phyloP scores from a whole-genome alignment of 441 rosid genomes.

The Cnidoscolus chayamansa region DNA sequence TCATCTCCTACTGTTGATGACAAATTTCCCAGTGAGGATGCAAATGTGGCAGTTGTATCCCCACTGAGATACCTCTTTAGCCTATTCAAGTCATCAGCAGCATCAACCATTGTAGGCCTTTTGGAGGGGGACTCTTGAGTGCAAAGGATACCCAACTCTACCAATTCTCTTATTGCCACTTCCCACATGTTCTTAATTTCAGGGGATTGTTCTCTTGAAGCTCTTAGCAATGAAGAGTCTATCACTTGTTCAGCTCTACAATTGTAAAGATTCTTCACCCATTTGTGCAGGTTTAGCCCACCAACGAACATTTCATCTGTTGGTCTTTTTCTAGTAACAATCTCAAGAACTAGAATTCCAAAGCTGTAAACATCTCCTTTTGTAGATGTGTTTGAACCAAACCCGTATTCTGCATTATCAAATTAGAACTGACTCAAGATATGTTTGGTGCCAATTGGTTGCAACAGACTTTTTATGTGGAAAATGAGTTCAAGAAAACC shows the following conservation, averaged over 20 bases:
- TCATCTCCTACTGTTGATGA: slow-evolving; percentile 44
- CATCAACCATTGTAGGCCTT: slow-evolving; percentile 61
- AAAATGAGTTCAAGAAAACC: neutral
- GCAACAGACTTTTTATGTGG: neutral
- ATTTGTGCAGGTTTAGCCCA: slow-evolving; percentile 26
- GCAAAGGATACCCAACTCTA: slow-evolving; percentile 58
- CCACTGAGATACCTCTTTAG: slow-evolving; percentile 53
- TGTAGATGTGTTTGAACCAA: slow-evolving; percentile 25
- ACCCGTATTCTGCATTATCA: slow-evolving; percentile 27
- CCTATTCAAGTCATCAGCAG: slow-evolving; percentile 50
- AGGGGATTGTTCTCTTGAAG: slow-evolving; percentile 36
- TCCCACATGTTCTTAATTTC: slow-evolving; percentile 54
- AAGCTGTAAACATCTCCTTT: slow-evolving; percentile 33
- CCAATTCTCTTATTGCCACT: slow-evolving; percentile 40
- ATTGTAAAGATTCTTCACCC: slow-evolving; percentile 39
- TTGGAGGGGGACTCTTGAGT: slow-evolving; percentile 48
- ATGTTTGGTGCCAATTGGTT: neutral
- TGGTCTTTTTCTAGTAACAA: slow-evolving; percentile 29
- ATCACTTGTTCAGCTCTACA: slow-evolving; percentile 39
- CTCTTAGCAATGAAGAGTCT: slow-evolving; percentile 42
- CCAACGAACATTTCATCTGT: slow-evolving; percentile 27
- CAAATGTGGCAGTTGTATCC: slow-evolving; percentile 43
- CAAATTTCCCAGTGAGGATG: slow-evolving; percentile 51
- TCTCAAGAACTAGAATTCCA: slow-evolving; percentile 26
- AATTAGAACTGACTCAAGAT: neutral